A percentile compares a stretch with the other conserved stretches of the same genome.
Conservation (phyloP, 2,329 filamentous ascomycete species). For the Paracamarosporium sp. region DNA sequence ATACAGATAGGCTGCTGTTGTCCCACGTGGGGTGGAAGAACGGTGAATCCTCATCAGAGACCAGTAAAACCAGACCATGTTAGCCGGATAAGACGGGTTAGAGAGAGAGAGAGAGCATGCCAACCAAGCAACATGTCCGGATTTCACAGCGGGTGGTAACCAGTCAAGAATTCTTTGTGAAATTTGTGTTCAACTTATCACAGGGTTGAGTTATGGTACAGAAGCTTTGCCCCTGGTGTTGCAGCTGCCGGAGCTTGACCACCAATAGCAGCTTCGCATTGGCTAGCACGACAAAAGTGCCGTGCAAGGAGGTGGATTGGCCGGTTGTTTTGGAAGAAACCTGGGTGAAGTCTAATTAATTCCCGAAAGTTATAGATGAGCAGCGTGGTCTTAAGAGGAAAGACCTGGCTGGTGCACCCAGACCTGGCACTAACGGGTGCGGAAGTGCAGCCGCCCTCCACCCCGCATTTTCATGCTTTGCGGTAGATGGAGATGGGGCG, state of each 20-base stretch:
- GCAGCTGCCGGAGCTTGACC: slow-evolving; percentile 18
- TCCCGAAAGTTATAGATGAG: slow-evolving; percentile 23
- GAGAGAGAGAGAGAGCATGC: background rate
- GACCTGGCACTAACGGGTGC: slow-evolving; percentile 6
- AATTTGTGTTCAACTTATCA: background rate
- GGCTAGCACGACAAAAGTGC: slow-evolving; percentile 13
- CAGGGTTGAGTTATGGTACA: background rate
- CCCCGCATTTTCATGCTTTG: slow-evolving; percentile 29
- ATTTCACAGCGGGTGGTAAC: background rate
- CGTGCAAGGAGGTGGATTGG: slow-evolving; percentile 17
- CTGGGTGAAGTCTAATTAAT: slow-evolving; percentile 25
- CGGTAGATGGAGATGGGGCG: slow-evolving; percentile 44
- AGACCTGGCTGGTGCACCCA: slow-evolving; percentile 19
- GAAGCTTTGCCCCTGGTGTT: background rate
- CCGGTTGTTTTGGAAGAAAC: slow-evolving; percentile 19
- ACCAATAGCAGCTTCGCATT: slow-evolving; percentile 11
- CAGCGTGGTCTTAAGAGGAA: slow-evolving; percentile 16
- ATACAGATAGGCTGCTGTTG: background rate
- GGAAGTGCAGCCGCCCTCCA: slow-evolving; percentile 12
- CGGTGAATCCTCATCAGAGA: background rate
- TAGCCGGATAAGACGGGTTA: slow-evolving; percentile 3
- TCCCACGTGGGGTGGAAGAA: background rate
- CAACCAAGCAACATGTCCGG: background rate
- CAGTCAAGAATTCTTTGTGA: background rate
- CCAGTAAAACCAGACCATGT: slow-evolving; percentile 4